A percentile compares a stretch with the other conserved stretches of the same genome.
Conservation (phyloP, 2,329 filamentous ascomycete genomes). For the Clonostachys rhizophaga region DNA sequence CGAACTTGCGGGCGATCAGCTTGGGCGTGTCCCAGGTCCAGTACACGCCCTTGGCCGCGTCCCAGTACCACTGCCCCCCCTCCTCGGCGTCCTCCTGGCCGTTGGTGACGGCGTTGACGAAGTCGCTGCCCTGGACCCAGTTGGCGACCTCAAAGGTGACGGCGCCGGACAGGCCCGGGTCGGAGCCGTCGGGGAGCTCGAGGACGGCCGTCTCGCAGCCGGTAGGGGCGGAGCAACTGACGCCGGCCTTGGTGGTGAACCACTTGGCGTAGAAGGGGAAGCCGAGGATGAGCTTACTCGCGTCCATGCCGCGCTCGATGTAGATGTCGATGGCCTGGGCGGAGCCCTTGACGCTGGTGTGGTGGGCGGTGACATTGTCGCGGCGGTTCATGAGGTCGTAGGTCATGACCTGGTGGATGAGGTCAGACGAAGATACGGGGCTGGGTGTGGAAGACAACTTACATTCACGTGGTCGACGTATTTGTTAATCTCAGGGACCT, state of each 20-base stretch:
- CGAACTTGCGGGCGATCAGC: conserved; percentile 41
- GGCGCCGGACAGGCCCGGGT: conserved; percentile 44
- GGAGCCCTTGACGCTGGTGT: conserved; percentile 53
- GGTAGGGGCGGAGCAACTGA: conserved; percentile 39
- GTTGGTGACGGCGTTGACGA: conserved; percentile 32
- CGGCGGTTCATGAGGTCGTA: conserved; percentile 73
- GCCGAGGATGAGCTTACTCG: conserved; percentile 57
- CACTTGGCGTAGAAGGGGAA: conserved; percentile 68
- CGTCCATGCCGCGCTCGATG: conserved; percentile 46
- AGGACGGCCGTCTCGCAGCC: conserved; percentile 55
- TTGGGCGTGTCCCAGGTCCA: conserved; percentile 52
- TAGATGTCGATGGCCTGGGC: conserved; percentile 54
- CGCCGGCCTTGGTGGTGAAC: conserved; percentile 48
- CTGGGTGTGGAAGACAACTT: not conserved
- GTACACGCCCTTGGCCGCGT: conserved; percentile 35
- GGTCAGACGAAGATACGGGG: not conserved
- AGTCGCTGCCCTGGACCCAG: conserved; percentile 18
- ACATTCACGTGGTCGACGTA: conserved; percentile 62
- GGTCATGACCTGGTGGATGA: conserved; percentile 49
- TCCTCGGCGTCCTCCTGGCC: conserved; percentile 37
- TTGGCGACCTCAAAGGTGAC: conserved; percentile 30
- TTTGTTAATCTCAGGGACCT: conserved; percentile 52
- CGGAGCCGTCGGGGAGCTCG: conserved; percentile 55
- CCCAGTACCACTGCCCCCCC: conserved; percentile 52
- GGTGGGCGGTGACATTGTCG: conserved; percentile 61